A percentile compares a stretch with the other conserved stretches of the same genome.
Evolutionary conservation across 2,329 filamentous ascomycete species (phyloP).

Genomic region (Diaporthe citriasiana): DNA sequence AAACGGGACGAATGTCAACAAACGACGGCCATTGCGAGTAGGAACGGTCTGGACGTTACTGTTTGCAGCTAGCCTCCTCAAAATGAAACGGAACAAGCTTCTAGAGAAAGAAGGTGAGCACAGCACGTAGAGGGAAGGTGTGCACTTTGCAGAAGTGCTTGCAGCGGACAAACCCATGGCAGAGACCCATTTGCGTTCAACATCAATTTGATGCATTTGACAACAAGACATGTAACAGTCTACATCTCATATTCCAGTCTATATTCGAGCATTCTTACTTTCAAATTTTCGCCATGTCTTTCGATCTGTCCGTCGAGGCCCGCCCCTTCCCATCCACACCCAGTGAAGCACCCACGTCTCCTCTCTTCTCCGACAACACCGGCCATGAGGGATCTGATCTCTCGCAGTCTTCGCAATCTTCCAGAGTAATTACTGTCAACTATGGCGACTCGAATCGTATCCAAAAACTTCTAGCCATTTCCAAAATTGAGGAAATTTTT

Average conservation of each 20-base stretch:
- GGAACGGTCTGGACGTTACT: background rate
- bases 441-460: background rate
- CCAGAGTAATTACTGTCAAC: conserved; percentile 15
- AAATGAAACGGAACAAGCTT: background rate
- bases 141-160: background rate
- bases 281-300: background rate
- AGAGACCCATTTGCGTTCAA: too few relatives aligned
- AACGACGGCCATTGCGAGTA: background rate
- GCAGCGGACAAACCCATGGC: background rate
- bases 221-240: background rate
- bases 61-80: background rate
- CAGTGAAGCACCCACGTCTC: background rate
- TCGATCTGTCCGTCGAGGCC: background rate
- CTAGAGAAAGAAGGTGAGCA: background rate
- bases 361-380: background rate
- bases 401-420: conserved; percentile 14
- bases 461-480: conserved; percentile 55
- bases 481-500: conserved; percentile 69
- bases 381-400: background rate
- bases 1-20: conserved; percentile 26
- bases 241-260: too few relatives aligned
- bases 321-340: background rate
- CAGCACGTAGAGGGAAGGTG: background rate
- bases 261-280: background rate
- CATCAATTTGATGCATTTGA: too few relatives aligned